Percentiles rank a stretch among this genome's conserved stretches.
These are phyloP conservation scores for Rhizophagus sp. DNA, from an alignment of 192 early-diverging fungal species.

Conservation along the genomic window DNA sequence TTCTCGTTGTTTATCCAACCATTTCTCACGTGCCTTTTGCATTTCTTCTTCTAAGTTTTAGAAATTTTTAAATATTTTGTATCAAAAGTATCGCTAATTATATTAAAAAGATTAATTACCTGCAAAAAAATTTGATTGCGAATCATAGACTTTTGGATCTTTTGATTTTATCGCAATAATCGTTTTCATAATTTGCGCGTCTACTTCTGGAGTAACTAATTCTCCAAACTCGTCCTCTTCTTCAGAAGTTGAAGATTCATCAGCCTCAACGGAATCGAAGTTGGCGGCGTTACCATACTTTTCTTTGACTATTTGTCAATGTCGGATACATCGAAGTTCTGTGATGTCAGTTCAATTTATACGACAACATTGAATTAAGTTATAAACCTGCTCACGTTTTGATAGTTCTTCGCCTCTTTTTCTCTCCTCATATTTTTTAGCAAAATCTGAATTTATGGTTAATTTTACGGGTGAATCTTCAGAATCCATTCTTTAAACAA, in stretches of 20 bases:
- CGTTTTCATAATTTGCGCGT: conserved; percentile 93
- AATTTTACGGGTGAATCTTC: conserved; percentile 37
- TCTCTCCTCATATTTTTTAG: conserved; percentile 62
- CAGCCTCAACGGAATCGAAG: conserved; percentile 41
- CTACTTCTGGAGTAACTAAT: conserved; percentile 85
- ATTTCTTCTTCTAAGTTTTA: conserved; percentile 52
- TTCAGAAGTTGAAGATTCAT: conserved; percentile 60
- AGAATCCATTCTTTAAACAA: background rate
- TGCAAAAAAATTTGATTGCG: conserved; percentile 71
- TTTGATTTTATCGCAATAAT: conserved; percentile 76
- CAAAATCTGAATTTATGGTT: conserved; percentile 53
- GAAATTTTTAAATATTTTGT: background rate
- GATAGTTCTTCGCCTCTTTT: conserved; percentile 69
- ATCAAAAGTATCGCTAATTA: background rate
- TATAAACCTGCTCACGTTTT: conserved; percentile 43
- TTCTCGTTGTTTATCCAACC: conserved; percentile 66
- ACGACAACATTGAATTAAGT: conserved; percentile 11
- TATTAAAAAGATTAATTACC: background rate
- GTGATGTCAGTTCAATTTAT: background rate
- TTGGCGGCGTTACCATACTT: conserved; percentile 60
- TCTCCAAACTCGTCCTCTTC: conserved; percentile 81
- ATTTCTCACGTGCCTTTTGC: conserved; percentile 55
- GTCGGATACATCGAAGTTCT: background rate
- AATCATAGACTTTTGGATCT: conserved; percentile 83
- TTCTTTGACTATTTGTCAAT: conserved; percentile 51